Evolutionary conservation across 106 monocot genomes (phyloP).

Genomic region (Dioscorea zingiberensis): DNA sequence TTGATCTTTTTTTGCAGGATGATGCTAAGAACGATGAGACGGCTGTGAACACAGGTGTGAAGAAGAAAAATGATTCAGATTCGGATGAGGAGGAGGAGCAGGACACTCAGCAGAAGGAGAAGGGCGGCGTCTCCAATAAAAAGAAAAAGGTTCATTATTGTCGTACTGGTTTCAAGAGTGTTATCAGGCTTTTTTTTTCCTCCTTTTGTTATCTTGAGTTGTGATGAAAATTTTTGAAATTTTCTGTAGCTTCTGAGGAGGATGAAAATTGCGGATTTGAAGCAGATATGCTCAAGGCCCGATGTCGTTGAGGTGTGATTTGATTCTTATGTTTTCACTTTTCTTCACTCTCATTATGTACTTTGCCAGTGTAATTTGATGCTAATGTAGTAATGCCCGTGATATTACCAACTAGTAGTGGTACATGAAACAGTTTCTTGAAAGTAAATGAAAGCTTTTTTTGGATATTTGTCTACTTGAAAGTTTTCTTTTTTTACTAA

Average conservation of each 20-base stretch:
- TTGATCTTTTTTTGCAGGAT: conserved; percentile 33
- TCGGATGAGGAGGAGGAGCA: conserved; percentile 73
- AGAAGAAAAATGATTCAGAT: conserved; percentile 63
- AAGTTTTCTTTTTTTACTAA: no score
- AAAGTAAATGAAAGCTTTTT: no score
- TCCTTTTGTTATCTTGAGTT: background rate
- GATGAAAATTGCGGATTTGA: conserved; percentile 99
- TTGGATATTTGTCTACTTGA: no score
- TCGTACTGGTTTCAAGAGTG: background rate
- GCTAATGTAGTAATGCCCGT: no score
- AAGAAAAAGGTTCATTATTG: conserved; percentile 78
- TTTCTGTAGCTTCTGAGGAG: conserved; percentile 76
- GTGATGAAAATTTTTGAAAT: background rate
- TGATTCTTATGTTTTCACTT: background rate
- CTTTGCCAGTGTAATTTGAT: background rate
- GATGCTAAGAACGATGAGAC: conserved; percentile 47
- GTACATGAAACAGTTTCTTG: no score
- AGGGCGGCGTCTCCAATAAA: conserved; percentile 77
- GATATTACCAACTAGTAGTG: no score
- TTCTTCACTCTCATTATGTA: background rate
- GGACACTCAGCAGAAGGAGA: conserved; percentile 68
- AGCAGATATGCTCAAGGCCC: conserved; percentile 84
- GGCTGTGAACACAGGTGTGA: conserved; percentile 40
- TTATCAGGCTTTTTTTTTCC: background rate
- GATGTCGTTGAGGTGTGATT: conserved; percentile 94